These are phyloP conservation scores for Phaeophleospora eucalypticola DNA, from an alignment of 2,329 filamentous ascomycete genomes.

Conservation along the genomic window DNA sequence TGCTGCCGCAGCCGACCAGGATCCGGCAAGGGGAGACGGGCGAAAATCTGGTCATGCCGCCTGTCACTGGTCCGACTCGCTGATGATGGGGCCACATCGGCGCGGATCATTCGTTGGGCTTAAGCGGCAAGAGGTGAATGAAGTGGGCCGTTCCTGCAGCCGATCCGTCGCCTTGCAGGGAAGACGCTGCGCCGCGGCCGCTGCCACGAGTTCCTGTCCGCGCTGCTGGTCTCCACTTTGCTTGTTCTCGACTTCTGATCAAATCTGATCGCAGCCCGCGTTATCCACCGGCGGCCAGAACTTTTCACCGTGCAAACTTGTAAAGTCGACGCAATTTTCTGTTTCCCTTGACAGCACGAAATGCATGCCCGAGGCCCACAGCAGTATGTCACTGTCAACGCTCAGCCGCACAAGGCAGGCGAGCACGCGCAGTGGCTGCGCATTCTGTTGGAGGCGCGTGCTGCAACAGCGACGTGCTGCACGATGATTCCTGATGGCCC, in stretches of 20 bases:
- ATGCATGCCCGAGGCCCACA: background rate
- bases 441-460: background rate
- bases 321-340: background rate
- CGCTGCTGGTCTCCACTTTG: no score
- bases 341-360: background rate
- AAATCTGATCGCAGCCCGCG: no score
- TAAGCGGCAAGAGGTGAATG: background rate
- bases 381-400: background rate
- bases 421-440: no score
- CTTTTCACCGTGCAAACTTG: background rate
- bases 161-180: background rate
- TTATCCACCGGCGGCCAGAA: no score
- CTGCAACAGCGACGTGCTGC: conserved; percentile 1
- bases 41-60: background rate
- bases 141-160: conserved; percentile 7
- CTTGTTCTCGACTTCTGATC: no score
- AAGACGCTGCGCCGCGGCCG: background rate
- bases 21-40: conserved; percentile 4
- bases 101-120: conserved; percentile 2
- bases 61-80: conserved; percentile 11
- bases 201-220: no score
- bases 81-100: background rate
- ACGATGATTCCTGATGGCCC: background rate
- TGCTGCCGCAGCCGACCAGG: conserved; percentile 10
- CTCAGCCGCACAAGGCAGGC: background rate